phyloP scores from a whole-genome alignment of 129 eudicot genomes.

The Chrysanthemum seticuspe region DNA sequence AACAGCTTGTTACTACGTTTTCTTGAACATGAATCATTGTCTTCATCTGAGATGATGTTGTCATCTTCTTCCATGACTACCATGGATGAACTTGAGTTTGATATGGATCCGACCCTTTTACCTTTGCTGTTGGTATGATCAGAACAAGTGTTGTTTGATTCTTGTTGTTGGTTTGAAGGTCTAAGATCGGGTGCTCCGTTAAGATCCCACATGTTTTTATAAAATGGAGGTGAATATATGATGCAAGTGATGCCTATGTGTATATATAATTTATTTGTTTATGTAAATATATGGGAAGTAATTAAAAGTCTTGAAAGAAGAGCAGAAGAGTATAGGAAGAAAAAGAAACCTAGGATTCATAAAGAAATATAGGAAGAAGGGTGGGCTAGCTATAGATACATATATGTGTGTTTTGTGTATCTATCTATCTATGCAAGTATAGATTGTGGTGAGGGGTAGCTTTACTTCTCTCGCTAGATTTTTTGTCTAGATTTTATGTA shows the following conservation, averaged over 20 bases:
- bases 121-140: constrained; percentile 44
- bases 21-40: constrained; percentile 33
- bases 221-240: neutral
- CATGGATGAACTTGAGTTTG: constrained; percentile 81
- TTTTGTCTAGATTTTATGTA: constrained; percentile 12
- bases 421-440: constrained; percentile 27
- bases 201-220: constrained; percentile 87
- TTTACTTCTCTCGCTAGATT: constrained; percentile 16
- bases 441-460: constrained; percentile 24
- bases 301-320: constrained; percentile 15
- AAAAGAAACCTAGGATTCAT: constrained; percentile 63
- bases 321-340: constrained; percentile 9
- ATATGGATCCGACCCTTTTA: constrained; percentile 62
- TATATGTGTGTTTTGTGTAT: constrained; percentile 11
- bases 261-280: constrained; percentile 12
- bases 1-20: constrained; percentile 32
- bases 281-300: constrained; percentile 1
- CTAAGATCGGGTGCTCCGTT: constrained; percentile 68
- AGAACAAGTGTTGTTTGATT: constrained; percentile 17
- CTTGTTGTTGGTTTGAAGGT: constrained; percentile 17
- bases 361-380: constrained; percentile 30
- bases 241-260: neutral
- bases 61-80: constrained; percentile 54
- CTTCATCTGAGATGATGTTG: constrained; percentile 47
- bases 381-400: constrained; percentile 24